phyloP scores from a whole-genome alignment of 139 green algal genomes.

The Chlamydomonas sp. region DNA sequence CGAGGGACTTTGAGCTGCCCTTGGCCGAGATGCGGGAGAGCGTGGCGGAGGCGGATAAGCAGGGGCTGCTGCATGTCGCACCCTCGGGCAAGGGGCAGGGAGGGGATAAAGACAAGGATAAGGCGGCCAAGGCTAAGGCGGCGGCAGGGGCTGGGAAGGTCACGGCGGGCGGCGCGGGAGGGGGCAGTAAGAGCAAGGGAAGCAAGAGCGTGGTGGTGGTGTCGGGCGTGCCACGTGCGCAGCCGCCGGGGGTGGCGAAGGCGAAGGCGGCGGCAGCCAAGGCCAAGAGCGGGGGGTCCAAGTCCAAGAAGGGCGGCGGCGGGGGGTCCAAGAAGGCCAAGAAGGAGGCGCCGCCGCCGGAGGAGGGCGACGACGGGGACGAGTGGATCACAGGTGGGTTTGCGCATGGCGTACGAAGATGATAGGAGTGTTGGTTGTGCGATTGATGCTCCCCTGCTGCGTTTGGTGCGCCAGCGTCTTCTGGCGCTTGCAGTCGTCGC shows the following conservation, averaged over 20 bases:
- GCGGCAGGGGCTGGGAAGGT: not conserved
- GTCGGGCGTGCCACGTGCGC: too few relatives aligned
- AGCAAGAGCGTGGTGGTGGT: not conserved
- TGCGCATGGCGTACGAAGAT: not conserved
- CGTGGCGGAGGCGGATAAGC: slow-evolving; percentile 26
- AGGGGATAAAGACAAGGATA: not conserved
- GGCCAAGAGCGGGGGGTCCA: too few relatives aligned
- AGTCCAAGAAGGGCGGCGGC: too few relatives aligned
- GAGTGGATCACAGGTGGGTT: not conserved
- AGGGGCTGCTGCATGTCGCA: not conserved
- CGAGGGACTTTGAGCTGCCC: slow-evolving; percentile 3
- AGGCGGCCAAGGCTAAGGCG: slow-evolving; percentile 1
- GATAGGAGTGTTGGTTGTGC: too few relatives aligned
- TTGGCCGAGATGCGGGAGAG: slow-evolving; percentile 23
- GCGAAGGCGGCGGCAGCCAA: not conserved
- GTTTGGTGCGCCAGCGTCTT: too few relatives aligned
- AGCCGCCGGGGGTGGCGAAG: not conserved
- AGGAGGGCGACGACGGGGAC: slow-evolving; percentile 16
- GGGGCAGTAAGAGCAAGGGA: not conserved
- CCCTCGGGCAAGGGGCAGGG: not conserved
- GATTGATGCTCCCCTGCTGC: too few relatives aligned
- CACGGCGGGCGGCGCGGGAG: not conserved
- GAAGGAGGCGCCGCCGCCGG: not conserved
- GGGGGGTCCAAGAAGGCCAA: too few relatives aligned
- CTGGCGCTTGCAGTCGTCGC: too few relatives aligned